phyloP scores from a whole-genome alignment of 495 filamentous ascomycete genomes.

The Penicillium simplicissimum region DNA sequence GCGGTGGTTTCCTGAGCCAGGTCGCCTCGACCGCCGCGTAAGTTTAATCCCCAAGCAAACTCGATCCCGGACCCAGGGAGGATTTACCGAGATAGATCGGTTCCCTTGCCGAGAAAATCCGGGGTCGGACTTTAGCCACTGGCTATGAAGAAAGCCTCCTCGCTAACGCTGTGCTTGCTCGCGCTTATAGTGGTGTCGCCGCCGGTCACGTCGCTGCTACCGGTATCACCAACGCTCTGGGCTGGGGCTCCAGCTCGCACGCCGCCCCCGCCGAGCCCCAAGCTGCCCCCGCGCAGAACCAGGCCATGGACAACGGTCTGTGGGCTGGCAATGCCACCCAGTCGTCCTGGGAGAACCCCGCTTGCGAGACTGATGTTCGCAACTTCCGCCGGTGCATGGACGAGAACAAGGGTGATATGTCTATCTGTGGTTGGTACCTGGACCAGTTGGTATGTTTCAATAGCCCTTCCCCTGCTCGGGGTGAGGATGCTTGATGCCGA shows the following conservation, averaged over 20 bases:
- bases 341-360: conserved; percentile 45
- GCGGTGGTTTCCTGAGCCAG: conserved; percentile 77
- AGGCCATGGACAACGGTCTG: conserved; percentile 50
- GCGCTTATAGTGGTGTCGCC: conserved; percentile 77
- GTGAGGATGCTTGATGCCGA: not conserved
- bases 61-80: not conserved
- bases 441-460: conserved; percentile 72
- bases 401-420: conserved; percentile 87
- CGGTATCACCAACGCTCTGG: conserved; percentile 67
- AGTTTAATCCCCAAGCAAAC: conserved; percentile 24
- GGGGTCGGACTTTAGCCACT: conserved; percentile 6
- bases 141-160: not conserved
- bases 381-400: conserved; percentile 95
- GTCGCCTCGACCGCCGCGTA: conserved; percentile 88
- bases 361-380: conserved; percentile 78
- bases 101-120: conserved; percentile 14
- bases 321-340: conserved; percentile 57
- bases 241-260: conserved; percentile 51
- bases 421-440: conserved; percentile 96
- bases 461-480: not conserved
- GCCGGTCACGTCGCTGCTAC: conserved; percentile 94
- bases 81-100: not conserved
- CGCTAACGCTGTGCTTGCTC: conserved; percentile 10
- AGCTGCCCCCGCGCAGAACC: conserved; percentile 39
- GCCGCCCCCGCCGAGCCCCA: conserved; percentile 60